phyloP scores from a whole-genome alignment of 106 monocot species.

The Apostasia shenzhenica region DNA sequence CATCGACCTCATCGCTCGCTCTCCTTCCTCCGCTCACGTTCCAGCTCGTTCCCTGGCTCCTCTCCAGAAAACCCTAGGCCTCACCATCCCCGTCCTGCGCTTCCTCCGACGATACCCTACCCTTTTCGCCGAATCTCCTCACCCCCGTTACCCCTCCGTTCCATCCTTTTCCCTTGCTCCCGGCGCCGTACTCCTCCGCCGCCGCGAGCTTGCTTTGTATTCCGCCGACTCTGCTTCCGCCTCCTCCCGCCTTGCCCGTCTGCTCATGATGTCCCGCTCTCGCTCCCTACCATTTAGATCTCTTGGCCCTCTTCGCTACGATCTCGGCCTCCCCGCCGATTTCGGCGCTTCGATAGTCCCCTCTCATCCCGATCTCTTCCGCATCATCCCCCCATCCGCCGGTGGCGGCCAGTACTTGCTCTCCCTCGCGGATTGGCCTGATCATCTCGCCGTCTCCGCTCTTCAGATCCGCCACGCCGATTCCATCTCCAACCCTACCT shows the following conservation, averaged over 20 bases:
- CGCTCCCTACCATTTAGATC: conserved; percentile 36
- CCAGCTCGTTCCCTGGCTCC: conserved; percentile 52
- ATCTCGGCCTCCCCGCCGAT: conserved; percentile 51
- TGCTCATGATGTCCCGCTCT: conserved; percentile 51
- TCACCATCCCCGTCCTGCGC: conserved; percentile 87
- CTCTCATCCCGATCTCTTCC: conserved; percentile 26
- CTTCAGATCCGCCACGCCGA: conserved; percentile 41
- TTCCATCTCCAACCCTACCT: conserved; percentile 12
- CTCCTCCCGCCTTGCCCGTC: conserved; percentile 32
- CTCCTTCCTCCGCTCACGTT: conserved; percentile 23
- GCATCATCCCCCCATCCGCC: conserved; percentile 7
- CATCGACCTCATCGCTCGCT: conserved; percentile 54
- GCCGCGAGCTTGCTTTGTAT: conserved; percentile 26
- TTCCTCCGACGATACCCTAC: conserved; percentile 92
- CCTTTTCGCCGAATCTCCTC: conserved; percentile 63
- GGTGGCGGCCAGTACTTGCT: conserved; percentile 19
- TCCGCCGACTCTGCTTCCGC: conserved; percentile 10
- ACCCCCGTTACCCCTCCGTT: conserved; percentile 61
- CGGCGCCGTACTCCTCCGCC: conserved; percentile 41
- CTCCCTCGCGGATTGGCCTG: conserved; percentile 24
- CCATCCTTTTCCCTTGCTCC: conserved; percentile 57
- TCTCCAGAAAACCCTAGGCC: conserved; percentile 68
- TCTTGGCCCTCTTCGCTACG: conserved; percentile 42
- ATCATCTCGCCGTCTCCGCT: conserved; percentile 41
- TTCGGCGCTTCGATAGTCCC: conserved; percentile 26